Percentiles rank a stretch among this genome's conserved stretches.
phyloP scores from a whole-genome alignment of 2,329 filamentous ascomycete genomes.

The Fusarium sp. region DNA sequence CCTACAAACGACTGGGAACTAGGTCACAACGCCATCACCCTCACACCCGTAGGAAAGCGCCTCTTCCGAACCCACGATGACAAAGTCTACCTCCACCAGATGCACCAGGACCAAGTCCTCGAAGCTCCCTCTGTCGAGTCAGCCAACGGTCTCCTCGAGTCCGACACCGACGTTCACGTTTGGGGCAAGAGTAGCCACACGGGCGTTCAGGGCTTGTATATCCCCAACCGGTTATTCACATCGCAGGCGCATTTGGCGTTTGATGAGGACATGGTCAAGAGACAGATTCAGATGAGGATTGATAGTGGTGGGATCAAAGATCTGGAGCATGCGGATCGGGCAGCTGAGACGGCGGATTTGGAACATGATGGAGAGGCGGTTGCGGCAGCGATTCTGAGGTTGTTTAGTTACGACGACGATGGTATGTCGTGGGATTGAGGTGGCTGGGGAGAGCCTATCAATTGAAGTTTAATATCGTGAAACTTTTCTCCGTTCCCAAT shows the following conservation, averaged over 20 bases:
- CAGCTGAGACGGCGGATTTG: conserved; percentile 68
- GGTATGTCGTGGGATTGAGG: conserved; percentile 44
- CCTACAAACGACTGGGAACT: conserved; percentile 77
- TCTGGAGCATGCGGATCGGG: conserved; percentile 70
- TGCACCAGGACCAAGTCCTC: conserved; percentile 81
- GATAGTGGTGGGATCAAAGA: conserved; percentile 70
- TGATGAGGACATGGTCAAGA: conserved; percentile 72
- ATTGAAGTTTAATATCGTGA: background rate
- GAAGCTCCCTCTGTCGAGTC: conserved; percentile 66
- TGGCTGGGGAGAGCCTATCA: too few species aligned
- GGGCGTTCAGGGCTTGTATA: conserved; percentile 79
- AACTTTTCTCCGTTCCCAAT: too few species aligned
- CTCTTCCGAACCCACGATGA: conserved; percentile 69
- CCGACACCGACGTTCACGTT: conserved; percentile 58
- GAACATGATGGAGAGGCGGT: conserved; percentile 78
- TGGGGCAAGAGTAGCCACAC: conserved; percentile 75
- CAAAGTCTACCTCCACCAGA: conserved; percentile 74
- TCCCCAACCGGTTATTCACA: conserved; percentile 71
- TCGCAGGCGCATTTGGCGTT: conserved; percentile 87
- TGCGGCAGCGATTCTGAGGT: conserved; percentile 72
- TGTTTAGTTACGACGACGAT: conserved; percentile 63
- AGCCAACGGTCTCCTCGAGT: conserved; percentile 51
- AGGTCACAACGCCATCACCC: conserved; percentile 71
- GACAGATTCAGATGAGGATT: conserved; percentile 70
- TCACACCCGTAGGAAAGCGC: conserved; percentile 73